Evolutionary conservation across 768 basidiomycete genomes (phyloP).

Genomic region (Suillus hirtellus): DNA sequence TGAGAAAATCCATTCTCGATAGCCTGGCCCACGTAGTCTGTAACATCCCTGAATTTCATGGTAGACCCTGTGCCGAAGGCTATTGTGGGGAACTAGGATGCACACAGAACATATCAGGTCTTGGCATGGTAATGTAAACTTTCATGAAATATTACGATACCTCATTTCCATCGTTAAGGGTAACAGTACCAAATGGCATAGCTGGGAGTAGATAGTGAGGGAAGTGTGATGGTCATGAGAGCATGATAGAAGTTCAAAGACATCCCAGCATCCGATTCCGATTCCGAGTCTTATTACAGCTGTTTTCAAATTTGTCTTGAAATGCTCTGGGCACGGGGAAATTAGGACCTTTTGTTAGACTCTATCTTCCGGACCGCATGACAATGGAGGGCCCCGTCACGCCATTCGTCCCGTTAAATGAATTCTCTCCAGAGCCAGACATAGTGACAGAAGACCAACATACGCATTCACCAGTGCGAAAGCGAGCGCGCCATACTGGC

Average conservation of each 20-base stretch:
- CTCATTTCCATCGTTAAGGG: constrained; percentile 44
- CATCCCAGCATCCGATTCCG: background rate
- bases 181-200: constrained; percentile 43
- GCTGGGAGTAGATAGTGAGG: background rate
- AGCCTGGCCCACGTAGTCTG: constrained; percentile 55
- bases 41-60: constrained; percentile 48
- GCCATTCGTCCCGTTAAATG: constrained; percentile 26
- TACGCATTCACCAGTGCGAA: constrained; percentile 15
- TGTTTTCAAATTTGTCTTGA: background rate
- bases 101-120: background rate
- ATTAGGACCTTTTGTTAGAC: constrained; percentile 22
- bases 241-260: background rate
- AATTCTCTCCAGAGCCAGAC: constrained; percentile 3
- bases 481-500: constrained; percentile 10
- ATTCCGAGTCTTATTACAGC: too few species aligned
- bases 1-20: constrained; percentile 62
- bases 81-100: constrained; percentile 54
- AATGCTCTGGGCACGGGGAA: background rate
- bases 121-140: background rate
- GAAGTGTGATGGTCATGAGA: background rate
- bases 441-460: constrained; percentile 9
- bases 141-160: constrained; percentile 19
- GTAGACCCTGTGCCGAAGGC: constrained; percentile 59
- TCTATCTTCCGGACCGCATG: constrained; percentile 2
- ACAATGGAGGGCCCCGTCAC: constrained; percentile 18